phyloP scores from a whole-genome alignment of 164 flowering plant species.

The Vitis cinerea region DNA sequence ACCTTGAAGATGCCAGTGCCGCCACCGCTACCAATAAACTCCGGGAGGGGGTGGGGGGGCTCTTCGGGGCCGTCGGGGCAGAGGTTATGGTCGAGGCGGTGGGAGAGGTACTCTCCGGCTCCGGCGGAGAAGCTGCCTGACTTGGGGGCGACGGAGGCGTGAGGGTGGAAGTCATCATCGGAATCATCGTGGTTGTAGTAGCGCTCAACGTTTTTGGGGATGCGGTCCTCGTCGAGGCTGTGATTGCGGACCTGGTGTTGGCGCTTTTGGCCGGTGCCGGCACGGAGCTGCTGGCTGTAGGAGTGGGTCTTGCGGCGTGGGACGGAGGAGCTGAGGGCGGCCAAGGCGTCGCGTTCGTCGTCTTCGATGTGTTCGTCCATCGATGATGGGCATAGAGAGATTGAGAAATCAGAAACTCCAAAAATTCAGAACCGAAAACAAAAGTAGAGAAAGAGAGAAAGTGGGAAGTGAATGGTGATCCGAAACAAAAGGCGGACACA shows the following conservation, averaged over 20 bases:
- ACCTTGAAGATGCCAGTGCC: constrained; percentile 60
- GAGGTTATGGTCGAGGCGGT: constrained; percentile 20
- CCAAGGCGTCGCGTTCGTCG: constrained; percentile 45
- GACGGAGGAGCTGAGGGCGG: constrained; percentile 23
- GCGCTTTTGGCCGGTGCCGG: constrained; percentile 23
- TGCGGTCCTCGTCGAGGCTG: constrained; percentile 67
- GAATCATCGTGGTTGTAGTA: constrained; percentile 20
- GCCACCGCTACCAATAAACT: constrained; percentile 68
- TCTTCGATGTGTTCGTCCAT: constrained; percentile 40
- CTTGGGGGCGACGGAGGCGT: constrained; percentile 15
- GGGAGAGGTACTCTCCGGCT: constrained; percentile 2
- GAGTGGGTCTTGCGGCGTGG: constrained; percentile 39
- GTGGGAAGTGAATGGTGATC: not conserved
- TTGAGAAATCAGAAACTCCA: not conserved
- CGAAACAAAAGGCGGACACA: too few relatives aligned
- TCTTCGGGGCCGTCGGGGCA: constrained; percentile 10
- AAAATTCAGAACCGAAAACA: not conserved
- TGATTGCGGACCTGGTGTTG: constrained; percentile 53
- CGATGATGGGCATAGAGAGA: not conserved
- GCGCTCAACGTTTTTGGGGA: constrained; percentile 22
- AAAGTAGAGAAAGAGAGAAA: constrained; percentile 9
- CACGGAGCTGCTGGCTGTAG: constrained; percentile 64
- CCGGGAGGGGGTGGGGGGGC: constrained; percentile 42
- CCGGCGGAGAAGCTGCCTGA: not conserved
- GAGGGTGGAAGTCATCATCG: constrained; percentile 44